These are phyloP conservation scores for Elsinoe batatas DNA, from an alignment of 2,329 filamentous ascomycete genomes.

Conservation along the genomic window DNA sequence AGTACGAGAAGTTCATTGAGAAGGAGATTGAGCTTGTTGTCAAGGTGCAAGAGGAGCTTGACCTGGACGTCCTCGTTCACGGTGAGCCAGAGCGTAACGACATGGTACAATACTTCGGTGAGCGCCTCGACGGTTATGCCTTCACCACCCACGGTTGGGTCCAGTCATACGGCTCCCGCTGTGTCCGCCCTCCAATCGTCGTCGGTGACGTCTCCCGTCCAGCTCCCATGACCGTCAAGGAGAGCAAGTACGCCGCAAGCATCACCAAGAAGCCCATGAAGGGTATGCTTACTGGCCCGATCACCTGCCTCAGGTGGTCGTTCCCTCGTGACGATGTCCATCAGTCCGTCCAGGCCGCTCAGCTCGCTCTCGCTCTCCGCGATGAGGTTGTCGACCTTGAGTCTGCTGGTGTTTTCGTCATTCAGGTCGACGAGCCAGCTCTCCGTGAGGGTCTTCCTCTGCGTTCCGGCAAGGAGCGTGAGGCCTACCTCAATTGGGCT, in stretches of 20 bases:
- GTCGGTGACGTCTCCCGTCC: constrained; percentile 98
- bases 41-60: constrained; percentile 96
- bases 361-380: constrained; percentile 94
- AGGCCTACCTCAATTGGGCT: constrained; percentile 94
- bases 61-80: constrained; percentile 93
- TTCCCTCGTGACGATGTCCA: constrained; percentile 99
- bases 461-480: constrained; percentile 84
- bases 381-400: constrained; percentile 98
- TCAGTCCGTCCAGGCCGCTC: constrained; percentile 97
- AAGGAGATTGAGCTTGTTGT: constrained; percentile 94
- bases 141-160: constrained; percentile 99
- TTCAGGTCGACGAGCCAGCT: constrained; percentile 98
- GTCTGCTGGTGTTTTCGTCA: constrained; percentile 91
- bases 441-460: constrained; percentile 99
- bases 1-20: constrained; percentile 99
- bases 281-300: constrained; percentile 98
- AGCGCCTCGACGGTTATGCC: constrained; percentile 90
- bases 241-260: constrained; percentile 96
- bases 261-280: constrained; percentile 99
- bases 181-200: constrained; percentile 95
- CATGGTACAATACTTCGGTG: constrained; percentile 99
- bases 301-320: constrained; percentile 98
- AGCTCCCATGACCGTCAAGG: constrained; percentile 97
- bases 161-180: constrained; percentile 95
- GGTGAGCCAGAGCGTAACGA: constrained; percentile 99